Conservation (phyloP, 371 early-diverging fungal species). For the Mucor plumbeus region DNA sequence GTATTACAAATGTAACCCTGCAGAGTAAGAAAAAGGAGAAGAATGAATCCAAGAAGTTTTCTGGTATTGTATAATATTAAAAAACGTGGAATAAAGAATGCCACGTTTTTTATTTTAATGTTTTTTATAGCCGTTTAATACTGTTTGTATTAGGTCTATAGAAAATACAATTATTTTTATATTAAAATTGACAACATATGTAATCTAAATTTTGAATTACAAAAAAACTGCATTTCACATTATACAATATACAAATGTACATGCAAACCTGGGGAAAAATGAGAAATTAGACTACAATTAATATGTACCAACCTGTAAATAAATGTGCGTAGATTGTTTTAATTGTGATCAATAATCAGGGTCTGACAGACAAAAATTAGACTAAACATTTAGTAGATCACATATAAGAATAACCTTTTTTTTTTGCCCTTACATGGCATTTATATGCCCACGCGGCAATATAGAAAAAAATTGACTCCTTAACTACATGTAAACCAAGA, state of each 20-base stretch:
- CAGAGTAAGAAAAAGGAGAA: constrained; percentile 9
- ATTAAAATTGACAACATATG: not conserved
- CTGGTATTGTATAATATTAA: constrained; percentile 12
- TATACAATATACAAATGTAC: not conserved
- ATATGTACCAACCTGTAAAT: constrained; percentile 1
- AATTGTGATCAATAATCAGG: constrained; percentile 1
- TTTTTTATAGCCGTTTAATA: not conserved
- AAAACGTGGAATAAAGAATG: constrained; percentile 10
- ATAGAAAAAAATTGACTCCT: not conserved
- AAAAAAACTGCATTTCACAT: no score
- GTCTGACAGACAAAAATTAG: not conserved
- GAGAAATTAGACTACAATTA: no score
- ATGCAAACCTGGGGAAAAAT: not conserved
- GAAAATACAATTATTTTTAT: not conserved
- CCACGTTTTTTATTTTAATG: constrained; percentile 5
- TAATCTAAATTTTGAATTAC: no score
- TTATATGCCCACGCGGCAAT: constrained; percentile 3
- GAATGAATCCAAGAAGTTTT: constrained; percentile 1
- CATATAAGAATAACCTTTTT: constrained; percentile 7
- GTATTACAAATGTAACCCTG: constrained; percentile 18
- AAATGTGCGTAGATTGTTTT: constrained; percentile 3
- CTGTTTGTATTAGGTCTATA: not conserved
- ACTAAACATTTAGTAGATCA: not conserved
- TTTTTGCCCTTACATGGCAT: not conserved
- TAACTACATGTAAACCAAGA: constrained; percentile 2